phyloP scores from a whole-genome alignment of 352 stramenopile genomes.

The Phytopythium oedochilum region DNA sequence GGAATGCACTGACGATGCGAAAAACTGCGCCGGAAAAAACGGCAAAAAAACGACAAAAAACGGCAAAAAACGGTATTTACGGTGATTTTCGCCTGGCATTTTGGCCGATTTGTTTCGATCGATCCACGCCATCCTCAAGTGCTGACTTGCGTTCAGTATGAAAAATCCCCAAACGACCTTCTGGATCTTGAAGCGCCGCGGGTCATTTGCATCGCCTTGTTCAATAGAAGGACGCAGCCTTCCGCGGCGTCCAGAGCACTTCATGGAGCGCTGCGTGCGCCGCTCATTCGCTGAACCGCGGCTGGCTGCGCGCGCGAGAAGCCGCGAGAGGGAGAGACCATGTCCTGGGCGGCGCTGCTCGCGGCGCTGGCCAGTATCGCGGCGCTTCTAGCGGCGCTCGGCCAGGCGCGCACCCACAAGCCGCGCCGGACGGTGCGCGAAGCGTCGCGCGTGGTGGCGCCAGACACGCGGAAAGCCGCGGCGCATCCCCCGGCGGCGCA shows the following conservation, averaged over 20 bases:
- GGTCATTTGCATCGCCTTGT: too few relatives aligned
- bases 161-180: too few relatives aligned
- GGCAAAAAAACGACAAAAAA: too few relatives aligned
- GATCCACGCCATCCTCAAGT: neutral
- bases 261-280: neutral
- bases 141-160: neutral
- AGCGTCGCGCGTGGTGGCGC: constrained; percentile 1
- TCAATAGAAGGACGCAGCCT: neutral
- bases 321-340: neutral
- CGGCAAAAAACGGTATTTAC: neutral
- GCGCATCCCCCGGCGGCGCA: neutral
- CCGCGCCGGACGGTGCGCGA: neutral
- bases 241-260: neutral
- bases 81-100: too few relatives aligned
- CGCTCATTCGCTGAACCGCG: constrained; percentile 1
- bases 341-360: neutral
- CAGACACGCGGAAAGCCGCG: neutral
- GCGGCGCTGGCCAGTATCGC: neutral
- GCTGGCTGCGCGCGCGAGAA: neutral
- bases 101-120: too few relatives aligned
- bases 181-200: neutral
- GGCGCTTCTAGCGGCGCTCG: neutral
- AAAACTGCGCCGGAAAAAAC: too few relatives aligned
- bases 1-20: too few relatives aligned
- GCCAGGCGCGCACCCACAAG: neutral